Percentiles rank a stretch among this genome's conserved stretches.
Evolutionary conservation across 2,329 filamentous ascomycete genomes (phyloP).

Genomic region (Colletotrichum sp.): DNA sequence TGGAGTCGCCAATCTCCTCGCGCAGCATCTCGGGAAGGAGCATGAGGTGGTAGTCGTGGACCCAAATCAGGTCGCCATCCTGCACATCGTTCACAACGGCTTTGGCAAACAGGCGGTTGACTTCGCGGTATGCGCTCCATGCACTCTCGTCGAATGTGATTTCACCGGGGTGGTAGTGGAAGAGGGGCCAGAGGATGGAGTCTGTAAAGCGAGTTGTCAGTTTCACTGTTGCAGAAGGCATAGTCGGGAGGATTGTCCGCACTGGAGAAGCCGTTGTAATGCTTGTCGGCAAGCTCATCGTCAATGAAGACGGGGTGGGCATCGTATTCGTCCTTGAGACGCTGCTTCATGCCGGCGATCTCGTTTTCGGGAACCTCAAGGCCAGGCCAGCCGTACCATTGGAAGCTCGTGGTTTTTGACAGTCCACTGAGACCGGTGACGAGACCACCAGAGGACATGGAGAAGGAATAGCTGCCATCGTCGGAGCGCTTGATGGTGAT

Average conservation of each 20-base stretch:
- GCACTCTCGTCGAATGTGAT: slow-evolving; percentile 97
- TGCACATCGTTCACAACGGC: slow-evolving; percentile 85
- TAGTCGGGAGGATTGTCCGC: slow-evolving; percentile 36
- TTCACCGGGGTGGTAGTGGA: slow-evolving; percentile 98
- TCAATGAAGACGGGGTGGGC: slow-evolving; percentile 93
- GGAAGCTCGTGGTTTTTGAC: slow-evolving; percentile 90
- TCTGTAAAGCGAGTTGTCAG: slow-evolving; percentile 55
- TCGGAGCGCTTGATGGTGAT: slow-evolving; percentile 96
- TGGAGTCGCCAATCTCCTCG: slow-evolving; percentile 79
- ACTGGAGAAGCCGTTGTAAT: slow-evolving; percentile 99
- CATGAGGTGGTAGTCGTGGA: slow-evolving; percentile 99
- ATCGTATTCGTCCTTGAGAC: slow-evolving; percentile 85
- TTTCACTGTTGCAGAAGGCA: not conserved
- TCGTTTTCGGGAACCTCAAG: slow-evolving; percentile 89
- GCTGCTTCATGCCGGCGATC: slow-evolving; percentile 73
- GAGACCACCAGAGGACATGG: slow-evolving; percentile 95
- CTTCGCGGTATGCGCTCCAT: slow-evolving; percentile 92
- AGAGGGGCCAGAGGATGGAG: slow-evolving; percentile 96
- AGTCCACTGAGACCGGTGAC: slow-evolving; percentile 93
- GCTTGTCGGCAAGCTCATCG: slow-evolving; percentile 89
- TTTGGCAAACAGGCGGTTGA: slow-evolving; percentile 91
- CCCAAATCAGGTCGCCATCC: slow-evolving; percentile 95
- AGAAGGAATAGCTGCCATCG: slow-evolving; percentile 90
- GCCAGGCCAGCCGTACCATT: slow-evolving; percentile 99
- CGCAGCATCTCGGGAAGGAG: slow-evolving; percentile 94